These are phyloP conservation scores for Colletotrichum acutatum DNA, from an alignment of 2,329 filamentous ascomycete species.

Conservation along the genomic window DNA sequence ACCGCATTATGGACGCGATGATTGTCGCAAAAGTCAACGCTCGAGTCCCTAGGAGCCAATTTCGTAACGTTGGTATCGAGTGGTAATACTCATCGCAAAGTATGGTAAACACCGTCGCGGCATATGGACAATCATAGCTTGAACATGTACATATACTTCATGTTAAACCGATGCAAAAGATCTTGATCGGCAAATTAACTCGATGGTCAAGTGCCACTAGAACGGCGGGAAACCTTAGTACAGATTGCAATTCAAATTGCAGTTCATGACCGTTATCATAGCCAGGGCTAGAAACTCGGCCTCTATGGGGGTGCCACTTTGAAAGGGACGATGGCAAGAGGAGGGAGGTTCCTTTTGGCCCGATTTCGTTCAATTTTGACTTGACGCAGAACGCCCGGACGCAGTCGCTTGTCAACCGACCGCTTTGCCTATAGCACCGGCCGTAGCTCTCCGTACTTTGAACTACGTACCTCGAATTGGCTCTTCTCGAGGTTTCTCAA, in stretches of 20 bases:
- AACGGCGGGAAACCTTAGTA: neutral
- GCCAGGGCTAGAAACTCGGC: neutral
- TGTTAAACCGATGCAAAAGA: neutral
- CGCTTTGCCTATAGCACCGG: neutral
- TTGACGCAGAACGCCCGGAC: neutral
- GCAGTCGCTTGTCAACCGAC: neutral
- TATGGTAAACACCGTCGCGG: neutral
- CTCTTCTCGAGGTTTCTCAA: neutral
- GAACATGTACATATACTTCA: neutral
- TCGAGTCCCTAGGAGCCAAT: neutral
- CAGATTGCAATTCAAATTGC: neutral
- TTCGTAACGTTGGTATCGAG: neutral
- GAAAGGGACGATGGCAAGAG: neutral
- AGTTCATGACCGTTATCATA: neutral
- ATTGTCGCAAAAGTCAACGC: no score
- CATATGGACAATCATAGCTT: neutral
- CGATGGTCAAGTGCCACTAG: neutral
- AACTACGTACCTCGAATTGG: neutral
- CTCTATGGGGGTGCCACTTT: neutral
- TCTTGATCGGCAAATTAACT: neutral
- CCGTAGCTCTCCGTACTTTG: neutral
- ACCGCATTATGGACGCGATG: neutral
- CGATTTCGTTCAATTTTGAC: neutral
- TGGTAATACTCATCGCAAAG: neutral
- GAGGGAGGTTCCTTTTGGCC: neutral